Base-by-base conservation (phyloP, 257 asterid genomes). In the Salvia miltiorrhiza region DNA sequence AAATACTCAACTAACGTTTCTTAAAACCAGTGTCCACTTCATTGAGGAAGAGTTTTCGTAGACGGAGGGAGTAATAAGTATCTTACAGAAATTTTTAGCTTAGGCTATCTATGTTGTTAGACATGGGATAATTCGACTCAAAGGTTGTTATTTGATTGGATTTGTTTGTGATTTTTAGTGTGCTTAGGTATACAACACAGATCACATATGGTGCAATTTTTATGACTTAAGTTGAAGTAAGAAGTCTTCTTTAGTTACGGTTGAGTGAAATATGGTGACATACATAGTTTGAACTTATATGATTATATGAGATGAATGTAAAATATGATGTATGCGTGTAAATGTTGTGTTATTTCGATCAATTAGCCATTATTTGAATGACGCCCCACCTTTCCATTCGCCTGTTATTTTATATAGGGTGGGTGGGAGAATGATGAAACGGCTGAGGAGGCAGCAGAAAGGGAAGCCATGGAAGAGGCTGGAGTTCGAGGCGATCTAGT, bases 381-480 rank as follows among this genome's bases (percentile, higher is more conserved):
- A 39, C 7, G 5, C n/a, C 49, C 63, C 26, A 10, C 26, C 39
- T 23, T 43, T 39, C 54, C 52, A 19, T 69, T 19, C 67, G 60
- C 67, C 57, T 32, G 55, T 62, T 47, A 40, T 58, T 73, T 69
- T 48, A 52, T 3, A 61, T 75, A 92, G 96, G 98, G 98, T 74
- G 98, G 98, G 32, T 92, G 98, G 98, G 98, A 92, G 83, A 92
- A 92, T 54, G 98, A 92, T 70, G 98, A 92, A 85, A 92, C 96
- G 17, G 92, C 81, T 68, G 90, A 92, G 82, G 85, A 89, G 84
- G 98, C 96, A 50, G 96, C 96, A 43, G 80, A 73, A 32, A 87
- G 96, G 58, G 98, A 92, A 84, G 96, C 96, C 53, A 66, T 92
- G 71, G 96, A 92, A 74, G 98, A 92, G 81, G 98, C 98, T 77